Base-by-base conservation (phyloP, 1,139 yeast species). In the Sugiyamaella neomexicana region DNA sequence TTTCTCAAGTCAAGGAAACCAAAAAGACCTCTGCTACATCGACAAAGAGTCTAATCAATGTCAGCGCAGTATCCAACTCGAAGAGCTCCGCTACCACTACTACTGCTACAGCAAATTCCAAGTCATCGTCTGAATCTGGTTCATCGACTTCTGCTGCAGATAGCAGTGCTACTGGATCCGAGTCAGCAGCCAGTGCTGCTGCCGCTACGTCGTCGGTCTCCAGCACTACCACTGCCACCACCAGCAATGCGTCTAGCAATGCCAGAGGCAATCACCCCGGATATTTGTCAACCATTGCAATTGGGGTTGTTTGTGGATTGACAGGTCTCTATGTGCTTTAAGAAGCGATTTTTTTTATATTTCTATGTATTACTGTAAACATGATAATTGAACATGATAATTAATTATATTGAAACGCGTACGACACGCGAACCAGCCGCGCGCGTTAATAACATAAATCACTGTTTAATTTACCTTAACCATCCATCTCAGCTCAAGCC, bases 121-220 rank as follows among this genome's bases (percentile, higher is more conserved):
- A 29, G 20, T n/a, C 44, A 9, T 29, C 41, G 7, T n/a, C 52
- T 37, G 34, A 34, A 16, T 23, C 52, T 32, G 29, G 44, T 38
- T 13, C 58, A 29, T 31, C 40, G 7, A 49, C 37, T 29, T 23
- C 52, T 36, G 23, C 57, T 7, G 42, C 53, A 31, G 25, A 55
- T 37, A 40, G 55, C 36, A 32, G 34, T 16, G 39, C 38, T 17
- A 31, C 52, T 16, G 29, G 55, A 7, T 41, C 53, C 25, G 29
- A 7, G 36, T 23, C 59, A 32, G 32, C 36, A 12, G 49, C 38
- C 7, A 29, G 49, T 36, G 29, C 55, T 9, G 37, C 53, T 25
- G 46, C 53, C 15, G 25, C 25, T 15, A 32, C 52, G 5, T 12
- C 47, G 36, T 10, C 40, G 5, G 41, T 51, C 12, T 31, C 56